phyloP scores from a whole-genome alignment of 108 stramenopile genomes.

The Pseudonitzschia pungens region DNA sequence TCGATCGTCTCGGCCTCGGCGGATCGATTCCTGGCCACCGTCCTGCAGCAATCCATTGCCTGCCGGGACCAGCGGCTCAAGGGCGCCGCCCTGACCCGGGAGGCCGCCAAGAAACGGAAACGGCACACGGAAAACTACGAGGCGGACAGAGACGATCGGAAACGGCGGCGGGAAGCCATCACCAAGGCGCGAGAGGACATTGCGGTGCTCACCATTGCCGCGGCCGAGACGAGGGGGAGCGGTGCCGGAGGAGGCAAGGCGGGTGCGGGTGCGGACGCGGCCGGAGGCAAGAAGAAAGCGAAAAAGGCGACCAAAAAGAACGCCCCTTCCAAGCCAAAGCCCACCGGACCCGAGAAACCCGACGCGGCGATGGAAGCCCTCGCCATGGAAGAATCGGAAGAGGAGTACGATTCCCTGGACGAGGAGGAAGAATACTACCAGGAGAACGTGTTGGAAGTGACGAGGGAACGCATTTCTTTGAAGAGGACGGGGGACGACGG shows the following conservation, averaged over 20 bases:
- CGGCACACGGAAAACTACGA: constrained; percentile 54
- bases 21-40: constrained; percentile 83
- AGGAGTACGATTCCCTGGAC: constrained; percentile 67
- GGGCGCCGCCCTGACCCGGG: constrained; percentile 55
- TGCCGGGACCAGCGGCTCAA: constrained; percentile 82
- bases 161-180: constrained; percentile 41
- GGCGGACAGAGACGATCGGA: constrained; percentile 43
- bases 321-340: constrained; percentile 14
- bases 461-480: constrained; percentile 10
- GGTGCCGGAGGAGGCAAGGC: constrained; percentile 14
- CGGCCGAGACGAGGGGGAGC: constrained; percentile 41
- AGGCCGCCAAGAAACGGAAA: constrained; percentile 44
- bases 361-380: constrained; percentile 30
- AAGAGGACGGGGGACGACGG: constrained; percentile 23
- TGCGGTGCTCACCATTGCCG: constrained; percentile 34
- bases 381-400: constrained; percentile 54
- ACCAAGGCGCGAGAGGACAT: constrained; percentile 31
- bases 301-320: constrained; percentile 36
- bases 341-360: constrained; percentile 23
- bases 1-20: constrained; percentile 65
- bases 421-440: constrained; percentile 75
- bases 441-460: constrained; percentile 40
- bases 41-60: constrained; percentile 72
- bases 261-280: constrained; percentile 6
- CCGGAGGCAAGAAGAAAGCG: constrained; percentile 30